Evolutionary conservation across 768 basidiomycete genomes (phyloP), one percentile per base, ranked within the genome.

Genomic region (Lepiota brunneoincarnata): DNA sequence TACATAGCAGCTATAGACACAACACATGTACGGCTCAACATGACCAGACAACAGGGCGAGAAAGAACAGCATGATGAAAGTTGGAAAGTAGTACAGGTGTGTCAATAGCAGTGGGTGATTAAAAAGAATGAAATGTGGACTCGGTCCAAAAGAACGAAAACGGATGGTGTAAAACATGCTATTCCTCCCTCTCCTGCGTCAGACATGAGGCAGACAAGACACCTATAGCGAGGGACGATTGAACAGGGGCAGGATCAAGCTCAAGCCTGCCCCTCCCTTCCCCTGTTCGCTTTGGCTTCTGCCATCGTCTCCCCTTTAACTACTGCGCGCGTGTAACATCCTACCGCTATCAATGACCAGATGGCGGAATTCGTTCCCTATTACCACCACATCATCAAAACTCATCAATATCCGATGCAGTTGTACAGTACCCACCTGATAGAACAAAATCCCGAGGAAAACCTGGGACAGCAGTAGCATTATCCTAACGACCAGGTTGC

Each of bases 291-390:
- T 66, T 84, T 85, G 39, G 82, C 81, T 58, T 79, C 86, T 51
- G 73, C 77, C 74, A 91, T 86, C 50, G 64, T 73, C 72, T 94
- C 92, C 63, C 86, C 88, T 17, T 80, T 75, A 56, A 77, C 67
- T 38, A 84, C 72, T 11, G 91, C 89, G 51, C 84, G 79, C 12
- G 70, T 68, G 62, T 92, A 96, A 63, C 84, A 84, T 51, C 77
- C 58, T 21, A 79, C 75, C 15, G 90, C 87, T 62, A 92, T 79
- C 46, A 91, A 63, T 20, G 89, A 91, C 78, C 84, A 97, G 46
- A 95, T 68, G 11, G 86, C 84, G 23, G 83, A 87, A 63, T 93
- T 93, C 31, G 89, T 89, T 39, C 92, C 93, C 91, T 94, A 55
- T 41, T 42, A 40, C 31, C 40, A 51, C 2, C 46, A 12, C 58